A percentile compares a stretch with the other conserved stretches of the same genome.
These are phyloP conservation scores for Schwanniomyces pseudopolymorphus DNA, from an alignment of 805 yeast species.

Conservation along the genomic window DNA sequence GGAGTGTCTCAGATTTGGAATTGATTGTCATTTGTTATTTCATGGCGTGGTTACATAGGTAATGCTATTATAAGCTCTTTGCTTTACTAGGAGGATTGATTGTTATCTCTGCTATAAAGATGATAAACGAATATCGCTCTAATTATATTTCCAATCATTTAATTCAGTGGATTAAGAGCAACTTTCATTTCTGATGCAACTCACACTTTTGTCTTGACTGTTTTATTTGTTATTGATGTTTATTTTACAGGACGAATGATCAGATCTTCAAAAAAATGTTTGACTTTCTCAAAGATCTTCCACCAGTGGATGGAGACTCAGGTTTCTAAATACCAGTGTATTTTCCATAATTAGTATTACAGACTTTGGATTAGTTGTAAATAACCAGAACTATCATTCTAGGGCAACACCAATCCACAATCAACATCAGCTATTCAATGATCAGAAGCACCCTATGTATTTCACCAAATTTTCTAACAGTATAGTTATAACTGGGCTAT, in stretches of 20 bases:
- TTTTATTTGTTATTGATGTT: constrained; percentile 17
- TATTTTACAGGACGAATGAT: constrained; percentile 16
- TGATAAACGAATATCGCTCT: constrained; percentile 49
- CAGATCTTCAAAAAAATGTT: constrained; percentile 25
- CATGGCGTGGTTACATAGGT: constrained; percentile 20
- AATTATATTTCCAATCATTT: constrained; percentile 20
- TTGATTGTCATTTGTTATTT: constrained; percentile 22
- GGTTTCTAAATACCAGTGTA: constrained; percentile 19
- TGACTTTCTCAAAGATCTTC: constrained; percentile 16
- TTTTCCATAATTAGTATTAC: constrained; percentile 19
- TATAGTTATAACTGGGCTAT: constrained; percentile 33
- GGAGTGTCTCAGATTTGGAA: constrained; percentile 27
- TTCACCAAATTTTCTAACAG: constrained; percentile 30
- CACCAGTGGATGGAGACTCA: constrained; percentile 14
- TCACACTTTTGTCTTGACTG: constrained; percentile 20
- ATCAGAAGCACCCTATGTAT: constrained; percentile 32
- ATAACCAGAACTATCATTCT: constrained; percentile 23
- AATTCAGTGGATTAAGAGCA: constrained; percentile 25
- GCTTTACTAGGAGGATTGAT: constrained; percentile 58
- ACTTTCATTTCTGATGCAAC: constrained; percentile 26
- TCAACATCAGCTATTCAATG: constrained; percentile 23
- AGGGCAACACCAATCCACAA: constrained; percentile 22
- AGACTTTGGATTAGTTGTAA: constrained; percentile 21
- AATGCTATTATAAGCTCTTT: constrained; percentile 20
- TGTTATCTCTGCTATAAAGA: constrained; percentile 72